Evolutionary conservation across 371 early-diverging fungal genomes (phyloP).

Genomic region (Mucor velutinosus): DNA sequence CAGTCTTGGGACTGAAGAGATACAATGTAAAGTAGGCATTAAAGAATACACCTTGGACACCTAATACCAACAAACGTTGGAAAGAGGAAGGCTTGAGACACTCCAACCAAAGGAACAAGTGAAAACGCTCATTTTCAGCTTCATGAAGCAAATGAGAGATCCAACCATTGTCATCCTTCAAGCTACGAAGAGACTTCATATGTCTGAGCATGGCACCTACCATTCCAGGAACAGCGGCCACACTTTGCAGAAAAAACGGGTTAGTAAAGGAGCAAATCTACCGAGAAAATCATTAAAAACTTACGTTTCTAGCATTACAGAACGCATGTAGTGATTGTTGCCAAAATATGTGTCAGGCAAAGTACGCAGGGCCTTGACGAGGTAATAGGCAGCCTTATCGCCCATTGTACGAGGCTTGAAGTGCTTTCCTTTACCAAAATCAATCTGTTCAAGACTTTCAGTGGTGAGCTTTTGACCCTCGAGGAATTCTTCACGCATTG

Average conservation of each 20-base stretch:
- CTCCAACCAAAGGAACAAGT: constrained; percentile 88
- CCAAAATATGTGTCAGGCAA: constrained; percentile 82
- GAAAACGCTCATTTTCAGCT: constrained; percentile 86
- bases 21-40: constrained; percentile 88
- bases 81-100: constrained; percentile 67
- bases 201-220: constrained; percentile 90
- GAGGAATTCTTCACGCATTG: constrained; percentile 74
- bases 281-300: no score
- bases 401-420: constrained; percentile 57
- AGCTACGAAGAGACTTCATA: constrained; percentile 77
- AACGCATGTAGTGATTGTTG: constrained; percentile 79
- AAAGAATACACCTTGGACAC: constrained; percentile 88
- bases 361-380: constrained; percentile 70
- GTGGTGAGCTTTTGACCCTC: constrained; percentile 52
- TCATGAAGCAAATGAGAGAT: constrained; percentile 85
- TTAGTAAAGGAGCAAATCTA: no score
- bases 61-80: constrained; percentile 69
- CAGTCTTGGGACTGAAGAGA: constrained; percentile 76
- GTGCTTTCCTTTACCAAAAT: constrained; percentile 66
- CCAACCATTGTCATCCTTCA: constrained; percentile 89
- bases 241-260: not conserved
- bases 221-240: constrained; percentile 94
- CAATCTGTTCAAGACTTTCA: constrained; percentile 63
- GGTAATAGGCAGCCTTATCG: constrained; percentile 69
- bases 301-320: constrained; percentile 79